Conservation (phyloP, 495 filamentous ascomycete species). For the Neurospora terricola region DNA sequence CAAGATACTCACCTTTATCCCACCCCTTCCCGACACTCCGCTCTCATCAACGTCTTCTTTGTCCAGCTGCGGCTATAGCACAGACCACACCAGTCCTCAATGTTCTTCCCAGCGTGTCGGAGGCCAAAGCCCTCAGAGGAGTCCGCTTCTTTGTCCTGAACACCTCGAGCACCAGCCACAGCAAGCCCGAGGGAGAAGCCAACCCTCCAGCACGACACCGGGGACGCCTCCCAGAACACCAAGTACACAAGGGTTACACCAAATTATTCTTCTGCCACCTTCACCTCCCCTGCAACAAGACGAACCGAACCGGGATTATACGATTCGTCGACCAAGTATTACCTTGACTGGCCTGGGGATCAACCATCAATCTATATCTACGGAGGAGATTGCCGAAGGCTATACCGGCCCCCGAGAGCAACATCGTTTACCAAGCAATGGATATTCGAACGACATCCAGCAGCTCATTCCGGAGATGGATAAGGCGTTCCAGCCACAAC, state of each 20-base stretch:
- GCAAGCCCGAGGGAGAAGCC: conserved; percentile 7
- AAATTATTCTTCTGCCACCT: conserved; percentile 2
- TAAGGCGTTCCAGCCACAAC: conserved; percentile 30
- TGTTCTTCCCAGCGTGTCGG: conserved; percentile 11
- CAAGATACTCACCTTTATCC: conserved; percentile 24
- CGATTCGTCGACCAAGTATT: background rate
- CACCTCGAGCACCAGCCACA: conserved; percentile 11
- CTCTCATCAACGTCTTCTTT: conserved; percentile 40
- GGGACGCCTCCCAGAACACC: background rate
- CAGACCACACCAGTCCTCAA: conserved; percentile 11
- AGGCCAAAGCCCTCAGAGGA: conserved; percentile 16
- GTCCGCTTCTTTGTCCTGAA: conserved; percentile 17
- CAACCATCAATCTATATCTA: background rate
- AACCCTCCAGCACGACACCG: background rate
- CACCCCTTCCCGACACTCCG: conserved; percentile 34
- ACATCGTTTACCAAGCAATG: background rate
- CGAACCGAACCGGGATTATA: background rate
- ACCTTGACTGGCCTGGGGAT: background rate
- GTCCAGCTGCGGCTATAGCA: conserved; percentile 29
- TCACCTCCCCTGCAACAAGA: conserved; percentile 9
- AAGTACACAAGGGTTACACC: background rate
- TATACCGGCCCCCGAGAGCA: background rate
- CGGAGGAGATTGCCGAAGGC: background rate
- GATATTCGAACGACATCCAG: conserved; percentile 23
- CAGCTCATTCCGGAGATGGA: conserved; percentile 38